phyloP scores from a whole-genome alignment of 495 filamentous ascomycete genomes.

The Penicillium ochrochloron region DNA sequence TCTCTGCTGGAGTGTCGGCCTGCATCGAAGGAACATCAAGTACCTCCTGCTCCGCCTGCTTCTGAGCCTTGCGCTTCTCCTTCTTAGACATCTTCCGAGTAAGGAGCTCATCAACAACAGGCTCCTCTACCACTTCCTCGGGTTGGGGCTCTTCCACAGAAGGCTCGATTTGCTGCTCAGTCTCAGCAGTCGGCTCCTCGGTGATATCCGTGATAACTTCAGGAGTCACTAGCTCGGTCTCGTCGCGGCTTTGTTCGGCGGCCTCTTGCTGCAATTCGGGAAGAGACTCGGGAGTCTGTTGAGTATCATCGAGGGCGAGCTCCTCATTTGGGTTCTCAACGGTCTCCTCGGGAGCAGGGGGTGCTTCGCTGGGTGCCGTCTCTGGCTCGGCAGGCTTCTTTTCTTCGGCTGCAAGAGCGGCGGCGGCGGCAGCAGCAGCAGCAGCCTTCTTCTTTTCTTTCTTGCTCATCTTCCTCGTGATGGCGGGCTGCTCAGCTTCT shows the following conservation, averaged over 20 bases:
- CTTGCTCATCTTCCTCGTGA: slow-evolving; percentile 30
- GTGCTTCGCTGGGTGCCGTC: background rate
- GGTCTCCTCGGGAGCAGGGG: background rate
- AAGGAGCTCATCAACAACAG: slow-evolving; percentile 4
- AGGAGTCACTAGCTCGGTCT: background rate
- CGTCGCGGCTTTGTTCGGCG: background rate
- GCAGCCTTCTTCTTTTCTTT: slow-evolving; percentile 30
- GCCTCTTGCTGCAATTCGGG: background rate
- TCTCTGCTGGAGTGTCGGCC: background rate
- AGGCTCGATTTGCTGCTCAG: background rate
- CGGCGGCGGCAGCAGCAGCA: slow-evolving; percentile 20
- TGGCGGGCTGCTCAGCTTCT: slow-evolving; percentile 4
- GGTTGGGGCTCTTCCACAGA: background rate
- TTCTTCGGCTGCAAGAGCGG: slow-evolving; percentile 15
- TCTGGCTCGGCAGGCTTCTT: slow-evolving; percentile 18
- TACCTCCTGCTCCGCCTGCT: slow-evolving; percentile 30
- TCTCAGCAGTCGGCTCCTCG: slow-evolving; percentile 1
- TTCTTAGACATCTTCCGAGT: slow-evolving; percentile 44
- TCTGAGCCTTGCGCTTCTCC: slow-evolving; percentile 49
- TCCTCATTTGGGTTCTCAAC: background rate
- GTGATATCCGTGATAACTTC: background rate
- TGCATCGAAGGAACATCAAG: slow-evolving; percentile 7
- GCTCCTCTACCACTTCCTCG: slow-evolving; percentile 1
- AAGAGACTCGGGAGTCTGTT: background rate
- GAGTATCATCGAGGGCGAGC: background rate